A percentile compares a stretch with the other conserved stretches of the same genome.
phyloP scores from a whole-genome alignment of 768 basidiomycete species.

The Collybiopsis luxurians region DNA sequence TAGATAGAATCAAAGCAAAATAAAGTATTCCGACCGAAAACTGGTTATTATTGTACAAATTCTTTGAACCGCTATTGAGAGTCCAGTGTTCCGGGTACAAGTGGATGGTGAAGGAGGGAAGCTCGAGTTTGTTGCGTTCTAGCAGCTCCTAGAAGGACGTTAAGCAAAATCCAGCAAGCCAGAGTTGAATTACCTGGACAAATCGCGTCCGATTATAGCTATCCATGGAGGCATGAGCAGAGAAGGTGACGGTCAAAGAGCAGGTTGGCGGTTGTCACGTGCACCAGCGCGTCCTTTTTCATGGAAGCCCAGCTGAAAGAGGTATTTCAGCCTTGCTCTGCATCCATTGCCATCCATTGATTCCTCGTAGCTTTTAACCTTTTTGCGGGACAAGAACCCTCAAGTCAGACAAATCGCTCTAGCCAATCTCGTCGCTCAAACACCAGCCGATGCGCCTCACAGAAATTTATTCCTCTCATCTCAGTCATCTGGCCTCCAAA shows the following conservation, averaged over 20 bases:
- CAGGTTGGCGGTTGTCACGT: background rate
- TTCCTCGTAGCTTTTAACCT: slow-evolving; percentile 66
- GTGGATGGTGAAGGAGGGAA: slow-evolving; percentile 78
- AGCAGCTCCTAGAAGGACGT: slow-evolving; percentile 47
- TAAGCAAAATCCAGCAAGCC: background rate
- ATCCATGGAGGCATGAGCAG: slow-evolving; percentile 42
- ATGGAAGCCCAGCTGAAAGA: slow-evolving; percentile 39
- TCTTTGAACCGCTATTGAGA: slow-evolving; percentile 78
- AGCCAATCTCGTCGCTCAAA: slow-evolving; percentile 78
- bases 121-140: slow-evolving; percentile 48
- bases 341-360: slow-evolving; percentile 2
- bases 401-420: slow-evolving; percentile 87
- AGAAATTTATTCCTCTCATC: slow-evolving; percentile 74
- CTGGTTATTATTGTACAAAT: slow-evolving; percentile 69
- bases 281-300: slow-evolving; percentile 10
- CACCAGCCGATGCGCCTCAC: slow-evolving; percentile 65
- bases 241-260: background rate
- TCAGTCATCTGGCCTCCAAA: slow-evolving; percentile 53
- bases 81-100: slow-evolving; percentile 81
- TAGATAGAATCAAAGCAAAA: background rate
- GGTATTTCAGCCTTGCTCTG: background rate
- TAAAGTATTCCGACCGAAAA: slow-evolving; percentile 47
- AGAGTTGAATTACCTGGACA: slow-evolving; percentile 27
- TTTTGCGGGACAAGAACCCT: slow-evolving; percentile 83
- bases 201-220: slow-evolving; percentile 74